Evolutionary conservation across 331 rosid species (phyloP), one percentile per base, ranked within the genome.

Genomic region (Acacia pycnantha): DNA sequence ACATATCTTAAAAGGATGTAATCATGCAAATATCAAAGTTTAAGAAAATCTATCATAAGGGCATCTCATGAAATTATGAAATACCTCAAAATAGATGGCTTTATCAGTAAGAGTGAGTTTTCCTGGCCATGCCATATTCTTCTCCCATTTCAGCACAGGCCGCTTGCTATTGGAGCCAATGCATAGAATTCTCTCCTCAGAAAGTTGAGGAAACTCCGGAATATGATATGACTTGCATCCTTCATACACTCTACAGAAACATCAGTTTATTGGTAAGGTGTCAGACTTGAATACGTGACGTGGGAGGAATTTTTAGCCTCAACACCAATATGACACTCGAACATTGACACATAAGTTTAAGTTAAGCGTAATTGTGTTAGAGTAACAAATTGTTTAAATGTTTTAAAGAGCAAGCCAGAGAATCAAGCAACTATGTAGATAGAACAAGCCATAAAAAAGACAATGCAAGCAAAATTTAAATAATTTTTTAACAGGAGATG

Each of bases 71-170:
- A 37, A 83, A 82, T 79, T 74, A 80, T 79, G 22, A 80, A 64
- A 70, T 91, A 96, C 99, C 99, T 96, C 98, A 79, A 96, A 96
- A 84, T 96, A 96, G 80, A 96, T 85, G 68, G 99, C 97, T 87
- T 82, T 93, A 81, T 92, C 93, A 12, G 99, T 92, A 74, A 96
- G 92, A 77, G 97, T 94, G 64, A 94, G 91, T 81, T 91, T 92
- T 73, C 99, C 99, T 0, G 99, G 99, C 99, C 98, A 96, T 70
- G 99, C 98, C 88, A 93, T 76, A 81, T 91, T 92, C 48, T 92
- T 92, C 90, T 92, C 97, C 99, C 99, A 96, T 88, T 96, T 96
- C 71, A 96, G 89, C 83, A 93, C 92, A 46, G 99, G 99, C 61
- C 83, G 90, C 85, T 94, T 92, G 81, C 85, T 92, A 89, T 90